Base-by-base conservation (phyloP, 2,329 filamentous ascomycete genomes). In the Colletotrichum higginsianum region DNA sequence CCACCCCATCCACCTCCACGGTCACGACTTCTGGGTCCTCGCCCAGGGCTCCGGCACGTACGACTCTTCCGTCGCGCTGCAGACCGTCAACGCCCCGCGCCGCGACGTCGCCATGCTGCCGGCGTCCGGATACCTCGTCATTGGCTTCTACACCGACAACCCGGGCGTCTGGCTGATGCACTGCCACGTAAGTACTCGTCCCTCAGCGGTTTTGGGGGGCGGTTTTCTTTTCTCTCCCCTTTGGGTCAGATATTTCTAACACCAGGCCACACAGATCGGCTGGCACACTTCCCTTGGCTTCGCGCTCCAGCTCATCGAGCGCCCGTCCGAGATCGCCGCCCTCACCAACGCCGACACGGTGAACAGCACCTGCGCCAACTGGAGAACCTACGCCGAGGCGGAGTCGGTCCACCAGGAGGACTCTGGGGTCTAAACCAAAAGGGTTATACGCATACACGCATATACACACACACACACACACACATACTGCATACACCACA, bases 1-100 rank as follows among this genome's bases (percentile, higher is more conserved):
- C 12, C 85, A 86, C 73, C 84, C 85, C 0, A 84, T 86, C 75
- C 86, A 88, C 77, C 79, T 88, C 23, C 86, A 88, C 78, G 86
- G 86, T 26, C 80, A 82, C 71, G 80, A 82, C 74, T 80, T 81
- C 73, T 73, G 77, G 18, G 61, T 82, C 35, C 77, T 82, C 6
- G 81, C 77, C 11, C 58, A 73, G 26, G 62, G 57, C 46, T 61
- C 72, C 15, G 75, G 75, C 38, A 52, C 42, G 12, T 79, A 77
- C 58, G 67, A 74, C 60, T 82, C 66, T 8, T 70, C 70, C n/a
- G 21, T 72, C 56, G 30, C 61, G 7, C 66, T 72, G 49, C 46
- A 72, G 66, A 72, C 55, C 15, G 60, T 73, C 61, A 89, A 89
- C 75, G 86, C 88, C 1, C 83, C 85, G 35, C 85, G 88, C 12